Conservation (phyloP, 352 stramenopile species). For the Phytophthora uliginosa region DNA sequence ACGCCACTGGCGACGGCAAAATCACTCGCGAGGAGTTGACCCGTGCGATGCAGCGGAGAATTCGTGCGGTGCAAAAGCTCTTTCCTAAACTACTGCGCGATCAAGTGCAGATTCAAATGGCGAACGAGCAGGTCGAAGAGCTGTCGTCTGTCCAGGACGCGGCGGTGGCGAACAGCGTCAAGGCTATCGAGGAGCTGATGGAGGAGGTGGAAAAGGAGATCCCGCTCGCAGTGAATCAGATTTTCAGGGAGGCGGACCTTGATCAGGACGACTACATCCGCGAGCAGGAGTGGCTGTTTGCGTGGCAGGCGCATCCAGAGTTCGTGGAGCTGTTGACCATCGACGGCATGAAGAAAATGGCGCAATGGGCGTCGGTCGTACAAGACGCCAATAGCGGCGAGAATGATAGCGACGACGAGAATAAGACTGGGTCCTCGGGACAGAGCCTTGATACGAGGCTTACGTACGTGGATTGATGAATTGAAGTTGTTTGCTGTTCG, state of each 20-base stretch:
- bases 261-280: slow-evolving; percentile 86
- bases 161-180: slow-evolving; percentile 61
- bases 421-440: slow-evolving; percentile 27
- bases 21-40: slow-evolving; percentile 86
- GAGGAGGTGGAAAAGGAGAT: slow-evolving; percentile 87
- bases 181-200: slow-evolving; percentile 77
- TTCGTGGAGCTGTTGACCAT: slow-evolving; percentile 89
- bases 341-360: slow-evolving; percentile 89
- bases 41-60: slow-evolving; percentile 71
- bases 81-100: slow-evolving; percentile 82
- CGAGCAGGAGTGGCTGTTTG: slow-evolving; percentile 86
- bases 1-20: slow-evolving; percentile 70
- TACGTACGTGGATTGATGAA: slow-evolving; percentile 65
- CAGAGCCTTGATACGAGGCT: slow-evolving; percentile 64
- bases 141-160: slow-evolving; percentile 54
- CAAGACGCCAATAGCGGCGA: slow-evolving; percentile 39
- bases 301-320: slow-evolving; percentile 82
- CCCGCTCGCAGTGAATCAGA: slow-evolving; percentile 85
- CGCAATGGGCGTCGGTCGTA: slow-evolving; percentile 80
- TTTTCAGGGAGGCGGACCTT: slow-evolving; percentile 81
- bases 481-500: slow-evolving; percentile 20
- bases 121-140: slow-evolving; percentile 47
- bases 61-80: slow-evolving; percentile 77
- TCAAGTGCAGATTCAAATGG: slow-evolving; percentile 77
- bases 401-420: slow-evolving; percentile 36